Conservation (phyloP, 192 early-diverging fungal genomes). For the Coemansia erecta region DNA sequence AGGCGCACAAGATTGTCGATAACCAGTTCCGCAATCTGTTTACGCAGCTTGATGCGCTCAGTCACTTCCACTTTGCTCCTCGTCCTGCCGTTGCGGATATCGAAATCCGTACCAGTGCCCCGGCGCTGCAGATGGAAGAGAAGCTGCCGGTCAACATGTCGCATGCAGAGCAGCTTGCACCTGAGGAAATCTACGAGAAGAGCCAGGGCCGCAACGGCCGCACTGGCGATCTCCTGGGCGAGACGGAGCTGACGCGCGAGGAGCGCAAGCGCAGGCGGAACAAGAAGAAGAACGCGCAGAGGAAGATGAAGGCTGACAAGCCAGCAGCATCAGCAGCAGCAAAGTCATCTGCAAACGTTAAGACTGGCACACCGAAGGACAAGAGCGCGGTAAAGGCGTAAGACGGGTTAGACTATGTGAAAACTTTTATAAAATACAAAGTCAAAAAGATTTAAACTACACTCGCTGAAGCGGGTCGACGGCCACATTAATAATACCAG, state of each 20-base stretch:
- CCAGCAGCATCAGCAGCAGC: slow-evolving; percentile 6
- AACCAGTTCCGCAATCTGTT: slow-evolving; percentile 75
- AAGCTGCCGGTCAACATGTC: slow-evolving; percentile 85
- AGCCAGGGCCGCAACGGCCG: slow-evolving; percentile 51
- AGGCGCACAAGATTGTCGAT: slow-evolving; percentile 81
- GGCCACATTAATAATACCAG: too few relatives aligned
- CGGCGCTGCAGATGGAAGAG: slow-evolving; percentile 94
- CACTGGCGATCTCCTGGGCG: slow-evolving; percentile 65
- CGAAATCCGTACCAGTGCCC: slow-evolving; percentile 70
- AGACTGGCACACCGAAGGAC: too few relatives aligned
- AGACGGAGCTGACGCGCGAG: slow-evolving; percentile 72
- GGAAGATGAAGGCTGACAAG: slow-evolving; percentile 51
- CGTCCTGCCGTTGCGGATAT: slow-evolving; percentile 77
- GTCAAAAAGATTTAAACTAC: too few relatives aligned
- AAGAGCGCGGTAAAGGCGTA: background rate
- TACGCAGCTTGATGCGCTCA: slow-evolving; percentile 84
- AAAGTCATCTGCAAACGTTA: too few relatives aligned
- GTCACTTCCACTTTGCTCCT: slow-evolving; percentile 93
- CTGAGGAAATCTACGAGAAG: slow-evolving; percentile 88
- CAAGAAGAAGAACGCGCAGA: slow-evolving; percentile 65
- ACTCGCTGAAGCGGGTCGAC: too few relatives aligned
- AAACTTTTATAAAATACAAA: background rate
- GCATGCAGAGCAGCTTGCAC: slow-evolving; percentile 77
- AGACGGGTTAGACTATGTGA: background rate
- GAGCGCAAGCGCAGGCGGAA: slow-evolving; percentile 74